Conservation (phyloP, 805 yeast species). For the Clavispora vitiphila region DNA sequence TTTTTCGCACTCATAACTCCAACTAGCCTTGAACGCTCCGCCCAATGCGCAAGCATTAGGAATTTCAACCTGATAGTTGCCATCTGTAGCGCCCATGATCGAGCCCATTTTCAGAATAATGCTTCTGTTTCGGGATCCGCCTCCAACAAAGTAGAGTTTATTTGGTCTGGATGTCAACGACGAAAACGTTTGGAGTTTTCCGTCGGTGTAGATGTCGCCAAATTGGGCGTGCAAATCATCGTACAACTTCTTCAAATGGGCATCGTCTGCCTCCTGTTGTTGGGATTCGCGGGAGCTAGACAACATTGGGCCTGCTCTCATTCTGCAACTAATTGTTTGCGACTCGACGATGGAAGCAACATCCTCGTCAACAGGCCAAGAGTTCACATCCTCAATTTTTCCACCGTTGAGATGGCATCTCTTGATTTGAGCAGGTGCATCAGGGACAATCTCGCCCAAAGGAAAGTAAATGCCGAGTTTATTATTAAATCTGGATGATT, state of each 20-base stretch:
- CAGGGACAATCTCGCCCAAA: constrained; percentile 87
- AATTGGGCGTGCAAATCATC: constrained; percentile 25
- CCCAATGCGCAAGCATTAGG: constrained; percentile 92
- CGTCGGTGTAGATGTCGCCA: constrained; percentile 47
- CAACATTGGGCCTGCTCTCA: constrained; percentile 74
- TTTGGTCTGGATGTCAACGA: constrained; percentile 55
- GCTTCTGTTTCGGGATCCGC: constrained; percentile 69
- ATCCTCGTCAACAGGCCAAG: constrained; percentile 54
- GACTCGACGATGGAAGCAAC: constrained; percentile 77
- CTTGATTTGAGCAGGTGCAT: constrained; percentile 59
- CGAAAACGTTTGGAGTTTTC: constrained; percentile 38
- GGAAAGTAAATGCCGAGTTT: constrained; percentile 81
- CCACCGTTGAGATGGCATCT: constrained; percentile 39
- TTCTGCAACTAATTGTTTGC: constrained; percentile 80
- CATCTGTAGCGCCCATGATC: constrained; percentile 61
- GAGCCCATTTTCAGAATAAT: constrained; percentile 66
- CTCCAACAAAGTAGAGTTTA: constrained; percentile 79
- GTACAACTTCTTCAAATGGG: constrained; percentile 15
- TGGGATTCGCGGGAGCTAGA: constrained; percentile 4
- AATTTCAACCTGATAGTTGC: constrained; percentile 67
- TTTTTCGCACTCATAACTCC: constrained; percentile 48
- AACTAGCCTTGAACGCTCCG: constrained; percentile 80
- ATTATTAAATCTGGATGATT: constrained; percentile 29
- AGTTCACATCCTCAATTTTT: constrained; percentile 21
- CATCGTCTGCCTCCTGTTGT: constrained; percentile 3